Evolutionary conservation across 805 yeast species (phyloP), one percentile per base, ranked within the genome.

Genomic region (Ogataea ramenticola): DNA sequence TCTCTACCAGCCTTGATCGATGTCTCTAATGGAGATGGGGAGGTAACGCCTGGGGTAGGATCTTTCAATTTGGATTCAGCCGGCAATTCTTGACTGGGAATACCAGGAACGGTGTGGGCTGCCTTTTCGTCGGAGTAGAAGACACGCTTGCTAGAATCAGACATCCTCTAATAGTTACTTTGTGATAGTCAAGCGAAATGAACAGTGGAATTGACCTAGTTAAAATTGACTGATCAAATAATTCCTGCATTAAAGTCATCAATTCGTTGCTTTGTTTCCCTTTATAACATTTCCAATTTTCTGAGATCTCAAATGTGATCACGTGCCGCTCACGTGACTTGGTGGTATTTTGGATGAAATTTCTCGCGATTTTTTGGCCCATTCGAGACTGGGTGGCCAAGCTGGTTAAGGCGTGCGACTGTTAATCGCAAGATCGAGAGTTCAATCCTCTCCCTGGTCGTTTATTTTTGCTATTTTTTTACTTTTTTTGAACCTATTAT

Each of bases 391-490:
- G 58, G 71, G 62, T 67, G 72, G 71, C 72, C 73, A 68, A 68
- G 72, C 61, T 68, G 71, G 72, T 32, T 47, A 67, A 68, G 72
- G 72, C 72, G 70, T 67, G 72, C 72, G 73, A 68, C 73, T 69
- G 73, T 69, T 68, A 69, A 69, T 69, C 74, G 72, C 73, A 69
- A 69, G 74, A 69, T 67, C 74, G 73, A 56, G 72, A 68, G 74
- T 68, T 68, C 74, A 60, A 68, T 60, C 74, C 74, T 68, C 27
- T 15, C 41, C 35, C 31, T 15, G 33, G 41, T 39, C 41, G 41
- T 30, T 4, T 26, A 4, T 17, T 38, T n/a, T n/a, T n/a, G n/a
- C n/a, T n/a, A n/a, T n/a, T n/a, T n/a, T n/a, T n/a, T n/a, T n/a
- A n/a, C n/a, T n/a, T n/a, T n/a, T n/a, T n/a, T n/a, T n/a, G n/a